Evolutionary conservation across 2,329 filamentous ascomycete species (phyloP).

Genomic region (Fusarium albosuccineum): DNA sequence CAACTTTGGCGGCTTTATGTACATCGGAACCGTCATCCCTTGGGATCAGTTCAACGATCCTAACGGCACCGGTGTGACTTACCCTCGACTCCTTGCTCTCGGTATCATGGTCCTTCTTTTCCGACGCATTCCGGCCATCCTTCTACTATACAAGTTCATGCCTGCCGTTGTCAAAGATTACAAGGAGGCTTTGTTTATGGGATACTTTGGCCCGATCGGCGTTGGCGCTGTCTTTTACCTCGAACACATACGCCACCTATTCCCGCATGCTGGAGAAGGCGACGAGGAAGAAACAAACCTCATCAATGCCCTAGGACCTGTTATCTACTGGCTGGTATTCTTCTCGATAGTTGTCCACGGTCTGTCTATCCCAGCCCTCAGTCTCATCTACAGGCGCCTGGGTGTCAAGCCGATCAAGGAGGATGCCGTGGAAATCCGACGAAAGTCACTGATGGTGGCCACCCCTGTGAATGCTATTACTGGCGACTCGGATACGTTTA

Average conservation of each 20-base stretch:
- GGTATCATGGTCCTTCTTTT: conserved; percentile 66
- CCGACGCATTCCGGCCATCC: conserved; percentile 68
- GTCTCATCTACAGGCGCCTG: conserved; percentile 17
- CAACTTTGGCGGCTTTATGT: conserved; percentile 73
- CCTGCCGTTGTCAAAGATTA: conserved; percentile 63
- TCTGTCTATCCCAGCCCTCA: conserved; percentile 58
- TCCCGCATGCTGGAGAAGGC: conserved; percentile 52
- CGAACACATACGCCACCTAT: conserved; percentile 59
- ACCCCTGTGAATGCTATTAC: conserved; percentile 56
- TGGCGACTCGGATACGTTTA: conserved; percentile 53
- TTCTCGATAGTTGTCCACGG: conserved; percentile 48
- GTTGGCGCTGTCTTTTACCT: conserved; percentile 84
- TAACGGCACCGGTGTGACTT: conserved; percentile 65
- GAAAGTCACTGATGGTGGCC: conserved; percentile 51
- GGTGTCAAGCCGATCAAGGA: conserved; percentile 59
- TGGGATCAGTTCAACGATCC: conserved; percentile 68
- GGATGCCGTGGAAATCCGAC: conserved; percentile 55
- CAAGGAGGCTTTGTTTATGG: conserved; percentile 72
- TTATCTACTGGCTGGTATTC: conserved; percentile 58
- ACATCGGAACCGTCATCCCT: conserved; percentile 67
- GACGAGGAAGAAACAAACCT: conserved; percentile 53
- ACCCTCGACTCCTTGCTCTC: conserved; percentile 62
- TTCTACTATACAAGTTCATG: conserved; percentile 68
- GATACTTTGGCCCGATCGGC: conserved; percentile 81
- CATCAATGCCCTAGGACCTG: conserved; percentile 53